Evolutionary conservation across 371 early-diverging fungal species (phyloP), one percentile per base, ranked within the genome.

Genomic region (Apophysomyces ossiformis): DNA sequence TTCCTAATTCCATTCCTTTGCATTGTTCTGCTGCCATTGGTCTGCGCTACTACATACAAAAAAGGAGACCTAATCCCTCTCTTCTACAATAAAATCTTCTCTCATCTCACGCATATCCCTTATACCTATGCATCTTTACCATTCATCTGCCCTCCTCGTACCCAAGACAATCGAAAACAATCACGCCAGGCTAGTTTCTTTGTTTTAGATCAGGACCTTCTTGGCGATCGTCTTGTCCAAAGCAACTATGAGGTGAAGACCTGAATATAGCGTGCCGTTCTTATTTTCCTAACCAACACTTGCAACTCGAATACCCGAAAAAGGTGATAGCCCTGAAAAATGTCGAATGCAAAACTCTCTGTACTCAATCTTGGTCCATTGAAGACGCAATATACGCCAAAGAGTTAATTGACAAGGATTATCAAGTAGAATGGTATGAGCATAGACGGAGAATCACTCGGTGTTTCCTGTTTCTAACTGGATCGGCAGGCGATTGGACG

Each of bases 371-470:
- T 9, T 71, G 76, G 71, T 50, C 68, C 4, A 65, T 79, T 15
- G 72, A 75, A 62, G 75, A 79, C 64, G 72, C 76, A 12, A 72
- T 77, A 36, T 38, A 68, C 15, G 72, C 73, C 32, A 72, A 73
- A 37, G 70, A 77, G 16, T 66, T 82, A 38, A 76, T 82, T 46
- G 35, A 57, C 38, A 64, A 79, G 6, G 78, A 76, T 15, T 82
- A 82, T 67, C 76, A 75, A 60, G 78, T 78, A 8, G 83, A 82
- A 71, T 79, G 79, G 83, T 79, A 73, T 46, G 37, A 15, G 21
- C 2, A 43, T 32, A 57, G 18, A 36, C 8, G 36, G 16, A 4
- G 37, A 8, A 15, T 13, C 26, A 50, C 4, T 67, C 21, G 7
- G 7, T 36, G 11, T 18, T 57, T n/a, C 11, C 6, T 13, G 16